phyloP scores from a whole-genome alignment of 768 basidiomycete genomes.

The Tricholoma sp. region DNA sequence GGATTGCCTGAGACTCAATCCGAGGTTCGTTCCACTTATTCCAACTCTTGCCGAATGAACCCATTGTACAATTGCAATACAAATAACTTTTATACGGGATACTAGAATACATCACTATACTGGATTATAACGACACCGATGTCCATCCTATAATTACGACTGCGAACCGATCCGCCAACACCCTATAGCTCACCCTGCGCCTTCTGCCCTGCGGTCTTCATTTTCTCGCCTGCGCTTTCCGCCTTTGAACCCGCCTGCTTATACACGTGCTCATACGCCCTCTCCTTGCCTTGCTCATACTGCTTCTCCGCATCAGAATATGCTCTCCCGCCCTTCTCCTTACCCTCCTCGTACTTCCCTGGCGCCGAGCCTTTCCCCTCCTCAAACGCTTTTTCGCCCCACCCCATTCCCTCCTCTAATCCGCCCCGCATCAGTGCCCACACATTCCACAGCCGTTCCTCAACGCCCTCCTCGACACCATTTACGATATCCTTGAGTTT shows the following conservation, averaged over 20 bases:
- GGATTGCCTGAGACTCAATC: too few species aligned
- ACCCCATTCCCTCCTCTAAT: conserved; percentile 17
- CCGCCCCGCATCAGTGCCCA: conserved; percentile 42
- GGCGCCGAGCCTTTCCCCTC: conserved; percentile 17
- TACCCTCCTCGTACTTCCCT: conserved; percentile 17
- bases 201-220: conserved; percentile 32
- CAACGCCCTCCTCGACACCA: conserved; percentile 63
- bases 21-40: too few species aligned
- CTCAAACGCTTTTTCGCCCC: conserved; percentile 19
- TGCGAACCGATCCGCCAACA: too few species aligned
- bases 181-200: conserved; percentile 35
- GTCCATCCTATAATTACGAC: too few species aligned
- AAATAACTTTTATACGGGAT: too few species aligned
- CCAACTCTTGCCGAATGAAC: too few species aligned
- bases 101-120: too few species aligned
- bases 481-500: conserved; percentile 65
- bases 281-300: conserved; percentile 21
- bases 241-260: conserved; percentile 20
- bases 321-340: conserved; percentile 16
- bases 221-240: conserved; percentile 28
- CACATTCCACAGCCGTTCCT: conserved; percentile 62
- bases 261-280: conserved; percentile 17
- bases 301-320: conserved; percentile 17
- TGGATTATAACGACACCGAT: too few species aligned
- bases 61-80: too few species aligned